Evolutionary conservation across 768 basidiomycete species (phyloP), one percentile per base, ranked within the genome.

Genomic region (Mycena leptocephala): DNA sequence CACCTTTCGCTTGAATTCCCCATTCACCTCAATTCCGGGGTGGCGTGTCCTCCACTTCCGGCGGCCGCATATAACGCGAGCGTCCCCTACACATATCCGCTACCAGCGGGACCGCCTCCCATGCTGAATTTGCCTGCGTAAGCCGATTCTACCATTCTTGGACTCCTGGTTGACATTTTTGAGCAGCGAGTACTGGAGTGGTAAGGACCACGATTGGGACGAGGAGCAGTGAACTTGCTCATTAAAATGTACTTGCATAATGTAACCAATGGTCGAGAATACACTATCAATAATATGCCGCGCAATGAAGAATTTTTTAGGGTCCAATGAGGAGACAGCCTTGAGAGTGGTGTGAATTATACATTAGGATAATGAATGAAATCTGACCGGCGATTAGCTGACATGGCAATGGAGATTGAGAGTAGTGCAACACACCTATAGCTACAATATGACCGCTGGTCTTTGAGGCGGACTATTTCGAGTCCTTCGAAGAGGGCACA

Each of bases 401-500:
- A n/a, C n/a, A n/a, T n/a, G n/a, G n/a, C n/a, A n/a, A n/a, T n/a
- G n/a, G n/a, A 39, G 33, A 22, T 22, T 28, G 48, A 43, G 26
- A 37, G 55, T 32, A 11, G 20, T 10, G 5, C 22, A 59, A 37
- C 73, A 35, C 55, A 73, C 69, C 66, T 75, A 69, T 59, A 65
- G 62, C 41, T 73, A 72, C 39, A 70, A 39, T 48, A 41, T 14
- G 26, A 43, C 56, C 22, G 2, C 9, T 9, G 26, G 20, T 3
- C 28, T 18, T 43, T 26, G 33, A 22, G 13, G 18, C 20, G 8
- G n/a, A 48, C 68, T 76, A 76, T 20, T 37, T 70, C 10, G 64
- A 74, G 43, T 80, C 72, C 46, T 80, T 74, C 11, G 77, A 68
- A 35, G 79, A 66, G 56, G 72, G 66, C 30, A 69, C 65, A 51